Evolutionary conservation across 2,329 filamentous ascomycete species (phyloP), one percentile per base, ranked within the genome.

Genomic region (Aspergillus quadricinctus): DNA sequence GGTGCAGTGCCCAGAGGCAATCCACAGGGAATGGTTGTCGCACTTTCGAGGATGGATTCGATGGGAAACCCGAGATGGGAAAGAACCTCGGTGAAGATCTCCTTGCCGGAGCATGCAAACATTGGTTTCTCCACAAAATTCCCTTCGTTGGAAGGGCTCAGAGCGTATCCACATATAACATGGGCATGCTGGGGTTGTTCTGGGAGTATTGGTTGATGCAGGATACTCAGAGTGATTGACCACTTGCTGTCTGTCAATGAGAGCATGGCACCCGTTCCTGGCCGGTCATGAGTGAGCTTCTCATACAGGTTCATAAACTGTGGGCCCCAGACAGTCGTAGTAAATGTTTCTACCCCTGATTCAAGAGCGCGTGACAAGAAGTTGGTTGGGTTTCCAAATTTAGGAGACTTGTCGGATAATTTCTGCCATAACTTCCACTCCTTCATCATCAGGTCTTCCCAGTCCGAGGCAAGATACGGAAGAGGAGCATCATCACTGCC

Each of bases 1-100:
- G 72, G 68, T 10, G 68, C 63, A 3, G 74, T 75, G 25, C 72
- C 70, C 49, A 72, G 70, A 7, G 75, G 74, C 69, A 77, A 70
- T 59, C 73, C 65, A 52, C 70, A 70, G 1, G 74, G 75, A 43
- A 72, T 69, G 5, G 64, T 70, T 14, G 62, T 68, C 1, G 70
- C 58, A 3, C 60, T 59, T 5, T 64, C 60, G 27, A 70, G 59
- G 49, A 66, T 61, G 4, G 66, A 52, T 23, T 70, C 62, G 4
- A 57, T 28, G 1, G 71, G 71, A 25, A 74, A 70, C 21, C 67
- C 65, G 9, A 76, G 57, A 56, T 75, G 73, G 21, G 66, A 67
- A 7, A 76, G 65, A 51, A 72, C 63, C 58, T 76, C 74, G 28
- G 57, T 62, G 19, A 72, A 61, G 56, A 76, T 72, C 57, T 77